Evolutionary conservation across 371 early-diverging fungal species (phyloP), one percentile per base, ranked within the genome.

Genomic region (Circinella umbellata): DNA sequence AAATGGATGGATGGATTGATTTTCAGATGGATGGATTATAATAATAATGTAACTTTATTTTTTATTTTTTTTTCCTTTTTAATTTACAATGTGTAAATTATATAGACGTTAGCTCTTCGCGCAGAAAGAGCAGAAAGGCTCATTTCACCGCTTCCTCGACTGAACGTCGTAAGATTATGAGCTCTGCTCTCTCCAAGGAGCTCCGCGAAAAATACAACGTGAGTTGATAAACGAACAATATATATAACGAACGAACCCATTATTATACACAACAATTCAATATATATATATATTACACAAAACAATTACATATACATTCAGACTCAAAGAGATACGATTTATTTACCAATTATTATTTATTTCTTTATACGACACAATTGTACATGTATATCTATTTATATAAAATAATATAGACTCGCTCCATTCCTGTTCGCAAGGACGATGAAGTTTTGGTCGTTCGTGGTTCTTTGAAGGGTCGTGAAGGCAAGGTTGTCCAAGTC

Each of bases 121-220:
- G 94, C 88, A 89, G 98, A 86, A 97, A 97, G 93, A 88, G 90
- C 87, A 92, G 98, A 85, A 96, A 95, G 93, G 98, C 99, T 80
- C 99, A 99, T 92, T 98, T 99, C 92, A 78, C 94, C 71, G 99
- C 99, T 76, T 94, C 99, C 74, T 97, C 98, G 74, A 86, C 87
- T 88, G 86, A 92, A 76, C 95, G 99, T 79, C 93, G 96, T 80
- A 92, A 91, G 90, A 94, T 98, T 85, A 96, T 99, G 98, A 92
- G 93, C 84, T 91, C 98, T 69, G 79, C 92, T 80, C 92, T 99
- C 85, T 93, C 95, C 84, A 99, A 98, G 96, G 99, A 98, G 79
- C 92, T 98, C 80, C 90, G 96, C 78, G 95, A 94, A 84, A 96
- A 98, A 92, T 88, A 98, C 93, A 86, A 93, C 81, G 96, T 94